A percentile compares a stretch with the other conserved stretches of the same genome.
Evolutionary conservation across 495 filamentous ascomycete species (phyloP).

Genomic region (Penicillium chermesinum): DNA sequence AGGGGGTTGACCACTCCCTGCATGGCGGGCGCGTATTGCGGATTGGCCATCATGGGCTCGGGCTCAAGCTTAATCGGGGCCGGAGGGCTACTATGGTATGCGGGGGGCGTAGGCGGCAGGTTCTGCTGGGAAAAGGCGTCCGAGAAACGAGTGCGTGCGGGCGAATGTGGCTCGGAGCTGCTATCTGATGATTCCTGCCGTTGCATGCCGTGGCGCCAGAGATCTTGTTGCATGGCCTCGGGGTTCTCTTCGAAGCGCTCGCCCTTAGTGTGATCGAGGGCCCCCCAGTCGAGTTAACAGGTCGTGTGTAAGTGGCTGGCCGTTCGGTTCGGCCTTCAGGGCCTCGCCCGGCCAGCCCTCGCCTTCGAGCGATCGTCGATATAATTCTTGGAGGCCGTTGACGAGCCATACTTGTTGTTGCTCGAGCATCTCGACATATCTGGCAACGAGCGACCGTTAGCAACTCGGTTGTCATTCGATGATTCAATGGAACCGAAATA

Average conservation of each 20-base stretch:
- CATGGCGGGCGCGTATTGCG: conserved; percentile 24
- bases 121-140: conserved; percentile 29
- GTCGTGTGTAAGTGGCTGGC: conserved; percentile 62
- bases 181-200: conserved; percentile 49
- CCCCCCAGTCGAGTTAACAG: conserved; percentile 55
- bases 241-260: conserved; percentile 58
- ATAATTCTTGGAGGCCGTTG: conserved; percentile 56
- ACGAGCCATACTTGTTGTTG: conserved; percentile 63
- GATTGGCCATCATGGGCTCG: conserved; percentile 21
- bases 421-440: conserved; percentile 69
- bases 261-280: conserved; percentile 45
- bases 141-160: conserved; percentile 32
- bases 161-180: conserved; percentile 49
- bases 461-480: too few species aligned
- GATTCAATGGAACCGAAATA: too few species aligned
- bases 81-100: conserved; percentile 26
- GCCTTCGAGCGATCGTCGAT: conserved; percentile 45
- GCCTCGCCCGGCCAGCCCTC: conserved; percentile 52
- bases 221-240: conserved; percentile 48
- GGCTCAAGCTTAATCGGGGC: conserved; percentile 28
- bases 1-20: conserved; percentile 39
- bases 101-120: conserved; percentile 35
- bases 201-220: conserved; percentile 48
- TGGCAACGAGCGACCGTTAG: conserved; percentile 22
- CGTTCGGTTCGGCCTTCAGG: conserved; percentile 47